phyloP scores from a whole-genome alignment of 768 basidiomycete species.

The Phaeolepiota aurea region DNA sequence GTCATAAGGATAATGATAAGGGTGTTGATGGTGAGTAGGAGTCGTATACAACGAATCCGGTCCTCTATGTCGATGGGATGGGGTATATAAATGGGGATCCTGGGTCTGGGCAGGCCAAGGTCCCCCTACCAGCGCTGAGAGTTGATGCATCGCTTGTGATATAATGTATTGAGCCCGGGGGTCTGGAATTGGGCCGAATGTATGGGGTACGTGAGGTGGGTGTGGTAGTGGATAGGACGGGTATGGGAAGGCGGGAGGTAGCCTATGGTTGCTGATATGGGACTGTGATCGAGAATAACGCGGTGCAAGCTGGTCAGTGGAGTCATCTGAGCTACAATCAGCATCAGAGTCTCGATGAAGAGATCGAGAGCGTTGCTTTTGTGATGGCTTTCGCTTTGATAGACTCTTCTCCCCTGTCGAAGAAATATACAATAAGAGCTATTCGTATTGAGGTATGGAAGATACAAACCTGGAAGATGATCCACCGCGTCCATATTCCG shows the following conservation, averaged over 20 bases:
- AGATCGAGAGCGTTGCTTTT: constrained; percentile 5
- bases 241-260: constrained; percentile 11
- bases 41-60: constrained; percentile 21
- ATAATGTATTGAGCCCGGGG: constrained; percentile 33
- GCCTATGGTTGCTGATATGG: not conserved
- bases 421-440: not conserved
- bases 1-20: constrained; percentile 31
- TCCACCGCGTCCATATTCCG: no score
- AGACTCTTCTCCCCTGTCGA: not conserved
- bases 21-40: constrained; percentile 27
- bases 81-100: constrained; percentile 17
- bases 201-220: constrained; percentile 13
- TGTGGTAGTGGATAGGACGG: constrained; percentile 14
- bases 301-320: not conserved
- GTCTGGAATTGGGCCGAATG: constrained; percentile 26
- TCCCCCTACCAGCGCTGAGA: constrained; percentile 23
- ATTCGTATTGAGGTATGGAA: no score
- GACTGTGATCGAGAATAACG: constrained; percentile 1
- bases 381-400: not conserved
- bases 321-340: constrained; percentile 1
- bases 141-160: constrained; percentile 34
- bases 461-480: no score
- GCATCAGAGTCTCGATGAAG: constrained; percentile 2
- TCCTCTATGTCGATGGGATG: constrained; percentile 11
- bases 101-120: constrained; percentile 17